These are phyloP conservation scores for Jatropha curcas DNA, from an alignment of 345 rosid genomes.

Conservation along the genomic window DNA sequence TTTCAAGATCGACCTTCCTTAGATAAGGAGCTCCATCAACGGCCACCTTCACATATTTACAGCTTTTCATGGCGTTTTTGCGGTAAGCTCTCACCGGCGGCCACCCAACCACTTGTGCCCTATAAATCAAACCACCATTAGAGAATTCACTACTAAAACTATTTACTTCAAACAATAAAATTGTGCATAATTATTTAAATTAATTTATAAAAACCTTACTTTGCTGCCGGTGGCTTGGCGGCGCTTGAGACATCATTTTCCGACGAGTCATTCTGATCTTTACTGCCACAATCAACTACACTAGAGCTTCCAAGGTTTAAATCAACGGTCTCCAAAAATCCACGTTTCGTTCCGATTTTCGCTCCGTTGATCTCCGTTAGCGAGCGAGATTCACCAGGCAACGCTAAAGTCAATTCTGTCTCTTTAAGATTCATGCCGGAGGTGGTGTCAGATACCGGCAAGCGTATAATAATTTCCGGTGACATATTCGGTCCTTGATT, in stretches of 20 bases:
- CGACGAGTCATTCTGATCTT: not conserved
- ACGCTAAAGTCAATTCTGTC: slow-evolving; percentile 57
- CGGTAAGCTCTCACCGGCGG: slow-evolving; percentile 58
- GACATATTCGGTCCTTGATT: not conserved
- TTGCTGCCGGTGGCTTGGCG: slow-evolving; percentile 34
- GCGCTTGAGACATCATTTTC: slow-evolving; percentile 19
- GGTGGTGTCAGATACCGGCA: slow-evolving; percentile 33
- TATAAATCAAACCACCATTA: slow-evolving; percentile 11
- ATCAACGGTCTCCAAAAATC: slow-evolving; percentile 42
- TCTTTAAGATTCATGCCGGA: slow-evolving; percentile 41
- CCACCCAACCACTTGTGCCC: slow-evolving; percentile 71
- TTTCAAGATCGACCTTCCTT: slow-evolving; percentile 66
- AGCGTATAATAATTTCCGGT: not conserved
- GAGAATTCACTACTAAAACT: not conserved
- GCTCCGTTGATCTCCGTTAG: slow-evolving; percentile 9
- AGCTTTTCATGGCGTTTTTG: slow-evolving; percentile 34
- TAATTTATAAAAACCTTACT: slow-evolving; percentile 32
- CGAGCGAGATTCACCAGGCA: slow-evolving; percentile 47
- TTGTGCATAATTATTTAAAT: too few species aligned
- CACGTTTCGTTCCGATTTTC: slow-evolving; percentile 51
- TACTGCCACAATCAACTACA: not conserved
- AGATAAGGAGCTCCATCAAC: slow-evolving; percentile 75
- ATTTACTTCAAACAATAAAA: too few species aligned
- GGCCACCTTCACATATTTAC: slow-evolving; percentile 69
- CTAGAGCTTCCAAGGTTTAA: slow-evolving; percentile 32